Percentiles rank a stretch among this genome's conserved stretches.
Evolutionary conservation across 257 asterid genomes (phyloP).

Genomic region (Euphrasia confusa): DNA sequence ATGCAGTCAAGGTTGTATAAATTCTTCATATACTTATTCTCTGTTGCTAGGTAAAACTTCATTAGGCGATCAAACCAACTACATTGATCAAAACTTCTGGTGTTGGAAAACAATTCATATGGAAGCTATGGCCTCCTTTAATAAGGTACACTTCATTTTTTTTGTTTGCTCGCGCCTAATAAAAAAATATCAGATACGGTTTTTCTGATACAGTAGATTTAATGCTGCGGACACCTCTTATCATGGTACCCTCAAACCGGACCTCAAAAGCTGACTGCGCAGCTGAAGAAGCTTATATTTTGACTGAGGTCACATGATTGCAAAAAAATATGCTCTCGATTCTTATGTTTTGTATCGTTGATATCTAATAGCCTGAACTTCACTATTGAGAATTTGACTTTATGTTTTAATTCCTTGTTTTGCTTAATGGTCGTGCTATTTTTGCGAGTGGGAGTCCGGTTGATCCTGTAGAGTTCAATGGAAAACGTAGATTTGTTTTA

Average conservation of each 20-base stretch:
- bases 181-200: neutral
- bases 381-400: constrained; percentile 2
- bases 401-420: constrained; percentile 5
- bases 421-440: constrained; percentile 85
- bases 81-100: constrained; percentile 90
- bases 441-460: constrained; percentile 95
- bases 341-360: neutral
- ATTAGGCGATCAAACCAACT: constrained; percentile 83
- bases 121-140: constrained; percentile 74
- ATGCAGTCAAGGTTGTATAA: constrained; percentile 70
- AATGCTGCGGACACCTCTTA: constrained; percentile 70
- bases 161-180: neutral
- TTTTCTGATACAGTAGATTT: constrained; percentile 22
- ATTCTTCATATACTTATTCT: constrained; percentile 7
- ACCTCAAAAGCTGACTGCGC: constrained; percentile 98
- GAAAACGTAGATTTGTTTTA: constrained; percentile 45
- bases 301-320: constrained; percentile 65
- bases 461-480: constrained; percentile 63
- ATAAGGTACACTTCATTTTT: constrained; percentile 40
- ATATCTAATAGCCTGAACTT: constrained; percentile 7
- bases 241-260: constrained; percentile 94
- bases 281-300: constrained; percentile 88
- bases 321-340: neutral
- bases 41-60: constrained; percentile 10
- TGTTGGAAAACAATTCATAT: constrained; percentile 76